Base-by-base conservation (phyloP, 768 basidiomycete species). In the Termitomyces sp. region DNA sequence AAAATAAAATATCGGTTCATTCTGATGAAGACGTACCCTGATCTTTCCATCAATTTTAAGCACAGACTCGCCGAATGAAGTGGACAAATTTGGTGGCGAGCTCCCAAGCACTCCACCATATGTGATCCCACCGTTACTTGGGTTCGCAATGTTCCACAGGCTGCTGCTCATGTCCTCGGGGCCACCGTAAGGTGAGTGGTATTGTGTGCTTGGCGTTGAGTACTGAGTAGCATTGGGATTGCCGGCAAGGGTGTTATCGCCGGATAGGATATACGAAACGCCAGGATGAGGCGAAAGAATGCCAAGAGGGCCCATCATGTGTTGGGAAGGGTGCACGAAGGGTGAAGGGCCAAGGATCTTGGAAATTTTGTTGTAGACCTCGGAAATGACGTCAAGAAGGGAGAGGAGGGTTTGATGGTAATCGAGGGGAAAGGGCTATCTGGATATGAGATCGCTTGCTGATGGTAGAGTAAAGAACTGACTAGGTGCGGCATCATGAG, bases 361-460 rank as follows among this genome's bases (percentile, higher is more conserved):
- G 9, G 82, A 82, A 40, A 96, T 88, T 71, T 92, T 93, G 71
- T 90, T 86, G 75, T n/a, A n/a, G n/a, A n/a, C n/a, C n/a, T n/a
- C n/a, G n/a, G n/a, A n/a, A n/a, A n/a, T n/a, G n/a, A n/a, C n/a
- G n/a, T n/a, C n/a, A n/a, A n/a, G n/a, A n/a, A n/a, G n/a, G n/a
- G n/a, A n/a, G n/a, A n/a, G n/a, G 35, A 95, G 82, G 10, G 90
- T 90, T 72, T 95, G 89, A 62, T 91, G 87, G 67, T 96, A 95
- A 70, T 95, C 93, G 54, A 95, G 70, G 3, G 87, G 76, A 71
- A 95, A 95, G n/a, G 93, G 89, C 92, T 94, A 52, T 12, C 5
- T 29, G 51, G 10, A n/a, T 57, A 50, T 59, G 44, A 60, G 11
- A 27, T 45, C 19, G 37, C 23, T 10, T 38, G 27, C 34, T 40